Evolutionary conservation across 2,329 filamentous ascomycete genomes (phyloP), one percentile per base, ranked within the genome.

Genomic region (Venturia pyrina): DNA sequence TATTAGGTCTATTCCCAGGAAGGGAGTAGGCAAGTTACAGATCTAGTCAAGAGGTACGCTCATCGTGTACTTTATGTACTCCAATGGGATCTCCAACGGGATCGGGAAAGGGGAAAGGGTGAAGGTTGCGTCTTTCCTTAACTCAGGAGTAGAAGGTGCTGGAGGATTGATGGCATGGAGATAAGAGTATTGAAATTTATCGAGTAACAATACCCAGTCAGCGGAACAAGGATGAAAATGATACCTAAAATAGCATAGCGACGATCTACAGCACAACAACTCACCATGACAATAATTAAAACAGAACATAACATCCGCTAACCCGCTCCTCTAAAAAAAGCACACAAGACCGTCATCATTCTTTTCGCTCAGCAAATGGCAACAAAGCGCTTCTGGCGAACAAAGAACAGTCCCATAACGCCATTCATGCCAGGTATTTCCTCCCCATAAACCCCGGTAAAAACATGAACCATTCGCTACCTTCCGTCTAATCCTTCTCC

Each of bases 401-500:
- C 53, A 34, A 59, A 59, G 17, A 7, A 7, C 5, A 53, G 6
- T 5, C 10, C 53, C 53, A 59, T 37, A 34, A 59, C 53, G 53
- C 53, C 28, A 37, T 37, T 57, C 50, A 57, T 17, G 13, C 24
- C 28, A 59, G 53, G 53, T 59, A 59, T 59, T 21, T 59, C 53
- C 53, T n/a, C 53, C 53, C 28, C 53, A 19, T 32, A 37, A n/a
- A 34, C 53, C 28, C 37, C 53, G n/a, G 1, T 21, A 19, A 62
- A 37, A 28, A 46, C 37, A 28, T 43, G 11, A 44, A 61, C 11
- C 56, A 24, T 1, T 8, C 8, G 3, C 6, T 3, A 1, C 7
- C 11, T 40, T 40, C 2, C 6, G 21, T 3, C 43, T 46, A 62
- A 46, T 62, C 60, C 37, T 62, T 62, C n/a, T 91, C 89, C 78